Evolutionary conservation across 257 asterid species (phyloP).

Genomic region (Plantago ovata): DNA sequence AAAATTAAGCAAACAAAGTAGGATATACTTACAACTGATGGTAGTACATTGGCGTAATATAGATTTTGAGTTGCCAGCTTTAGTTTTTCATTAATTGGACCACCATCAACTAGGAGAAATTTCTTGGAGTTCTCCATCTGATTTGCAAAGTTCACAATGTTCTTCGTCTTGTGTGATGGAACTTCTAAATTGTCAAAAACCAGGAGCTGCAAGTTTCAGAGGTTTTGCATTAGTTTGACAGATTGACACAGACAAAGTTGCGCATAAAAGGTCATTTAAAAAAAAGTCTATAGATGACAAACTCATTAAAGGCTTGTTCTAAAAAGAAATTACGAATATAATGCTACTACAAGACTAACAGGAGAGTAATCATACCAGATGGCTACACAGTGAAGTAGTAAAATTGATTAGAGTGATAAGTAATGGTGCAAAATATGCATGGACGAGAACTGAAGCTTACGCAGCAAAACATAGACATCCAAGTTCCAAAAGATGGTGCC

Average conservation of each 20-base stretch:
- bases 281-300: no score
- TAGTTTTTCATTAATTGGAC: constrained; percentile 64
- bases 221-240: constrained; percentile 21
- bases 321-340: no score
- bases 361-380: no score
- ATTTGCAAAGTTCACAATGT: constrained; percentile 57
- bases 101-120: constrained; percentile 82
- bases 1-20: not conserved
- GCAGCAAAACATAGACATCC: no score
- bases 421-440: no score
- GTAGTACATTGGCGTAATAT: constrained; percentile 83
- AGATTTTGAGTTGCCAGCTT: constrained; percentile 85
- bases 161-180: constrained; percentile 86
- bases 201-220: constrained; percentile 53
- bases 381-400: no score
- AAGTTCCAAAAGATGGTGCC: no score
- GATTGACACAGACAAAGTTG: constrained; percentile 10
- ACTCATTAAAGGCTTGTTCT: no score
- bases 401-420: no score
- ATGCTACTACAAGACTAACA: no score
- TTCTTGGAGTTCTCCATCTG: constrained; percentile 77
- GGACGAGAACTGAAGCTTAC: no score
- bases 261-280: not conserved
- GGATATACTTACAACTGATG: constrained; percentile 67
- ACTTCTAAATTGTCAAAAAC: constrained; percentile 79